phyloP scores from a whole-genome alignment of 1,284 basidiomycete genomes.

The Boletus sp. region DNA sequence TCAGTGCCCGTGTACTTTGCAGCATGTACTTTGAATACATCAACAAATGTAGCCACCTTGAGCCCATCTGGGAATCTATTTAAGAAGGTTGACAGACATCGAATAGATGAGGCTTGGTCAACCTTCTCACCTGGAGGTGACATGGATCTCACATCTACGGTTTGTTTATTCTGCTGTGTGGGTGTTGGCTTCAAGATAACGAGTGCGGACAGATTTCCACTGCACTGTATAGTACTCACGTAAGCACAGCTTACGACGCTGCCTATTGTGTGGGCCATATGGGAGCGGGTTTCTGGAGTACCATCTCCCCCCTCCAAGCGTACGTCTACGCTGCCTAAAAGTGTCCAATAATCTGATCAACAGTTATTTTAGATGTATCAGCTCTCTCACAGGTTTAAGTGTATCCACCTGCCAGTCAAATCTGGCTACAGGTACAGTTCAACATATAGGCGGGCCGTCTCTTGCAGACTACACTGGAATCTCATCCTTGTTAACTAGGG shows the following conservation, averaged over 20 bases:
- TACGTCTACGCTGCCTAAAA: neutral
- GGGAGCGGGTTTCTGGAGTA: neutral
- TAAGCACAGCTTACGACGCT: too few species aligned
- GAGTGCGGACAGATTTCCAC: neutral
- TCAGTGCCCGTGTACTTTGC: neutral
- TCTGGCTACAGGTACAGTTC: neutral
- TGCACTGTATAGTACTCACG: neutral
- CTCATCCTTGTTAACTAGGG: neutral
- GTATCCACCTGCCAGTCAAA: neutral
- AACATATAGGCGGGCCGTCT: neutral
- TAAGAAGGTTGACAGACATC: neutral
- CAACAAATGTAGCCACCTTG: neutral
- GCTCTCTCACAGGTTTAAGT: neutral
- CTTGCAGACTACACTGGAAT: neutral
- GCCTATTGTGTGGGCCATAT: neutral
- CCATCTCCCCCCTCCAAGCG: neutral
- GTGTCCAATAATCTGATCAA: neutral
- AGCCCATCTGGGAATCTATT: neutral
- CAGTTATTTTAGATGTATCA: neutral
- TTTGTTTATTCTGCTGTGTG: neutral
- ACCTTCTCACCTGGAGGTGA: neutral
- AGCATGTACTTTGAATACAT: neutral
- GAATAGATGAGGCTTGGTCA: neutral
- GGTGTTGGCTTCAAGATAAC: neutral
- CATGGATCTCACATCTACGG: neutral